Base-by-base conservation (phyloP, 495 filamentous ascomycete species). In the Penicillium desertorum region DNA sequence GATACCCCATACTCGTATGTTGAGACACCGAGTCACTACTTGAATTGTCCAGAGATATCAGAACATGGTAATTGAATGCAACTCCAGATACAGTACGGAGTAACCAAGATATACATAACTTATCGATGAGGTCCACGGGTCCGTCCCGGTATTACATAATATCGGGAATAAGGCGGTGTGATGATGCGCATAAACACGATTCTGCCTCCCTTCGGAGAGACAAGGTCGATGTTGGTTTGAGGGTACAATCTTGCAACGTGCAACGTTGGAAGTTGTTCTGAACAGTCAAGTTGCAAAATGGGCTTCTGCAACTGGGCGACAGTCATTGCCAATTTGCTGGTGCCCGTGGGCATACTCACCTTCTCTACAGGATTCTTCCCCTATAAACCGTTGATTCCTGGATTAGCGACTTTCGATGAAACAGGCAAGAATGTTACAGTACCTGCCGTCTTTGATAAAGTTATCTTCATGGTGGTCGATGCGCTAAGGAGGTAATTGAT, bases 391-490 rank as follows among this genome's bases (percentile, higher is more conserved):
- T 86, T 98, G 55, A 79, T 98, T 22, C 83, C 91, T 16, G 94
- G 94, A 22, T 75, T 92, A 43, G 92, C 92, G 17, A 77, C 77
- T 23, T 88, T 85, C 69, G 77, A 83, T 54, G 61, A 75, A 16
- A 55, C 74, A 23, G 73, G 72, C 9, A 72, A 81, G 66, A 54
- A 64, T 57, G 62, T 11, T 19, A 17, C 58, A 23, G 51, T 52
- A 4, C 74, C 81, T 43, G 80, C 87, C 22, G 79, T 85, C 2
- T 99, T 99, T 71, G 86, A 97, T 62, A 92, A 86, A 62, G 77
- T 98, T 49, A 79, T 99, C 48, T 96, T 99, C 71, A 97, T 99
- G 93, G 94, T 99, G 9, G 83, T 99, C 9, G 94, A 99, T 82
- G 92, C 94, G 34, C 74, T 98, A 63, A 79, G 92, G 67, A 96